Conservation (phyloP, 257 asterid species). For the Dorcoceras hygrometricum region DNA sequence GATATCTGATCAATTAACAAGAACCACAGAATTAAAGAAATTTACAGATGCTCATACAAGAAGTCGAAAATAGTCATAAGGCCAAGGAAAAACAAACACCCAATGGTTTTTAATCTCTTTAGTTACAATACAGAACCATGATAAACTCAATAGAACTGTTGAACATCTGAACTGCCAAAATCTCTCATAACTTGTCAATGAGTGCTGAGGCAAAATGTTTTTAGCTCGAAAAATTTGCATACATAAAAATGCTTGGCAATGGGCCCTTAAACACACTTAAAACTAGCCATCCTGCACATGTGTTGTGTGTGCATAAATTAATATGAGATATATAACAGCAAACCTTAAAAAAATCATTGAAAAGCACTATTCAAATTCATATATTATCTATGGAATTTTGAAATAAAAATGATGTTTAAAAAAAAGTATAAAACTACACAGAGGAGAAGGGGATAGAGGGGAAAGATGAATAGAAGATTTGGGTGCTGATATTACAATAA, state of each 20-base stretch:
- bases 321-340: too few species aligned
- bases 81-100: neutral
- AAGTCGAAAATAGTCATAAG: neutral
- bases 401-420: too few species aligned
- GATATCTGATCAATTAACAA: constrained; percentile 53
- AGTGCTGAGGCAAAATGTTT: too few species aligned
- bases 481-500: too few species aligned
- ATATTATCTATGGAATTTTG: too few species aligned
- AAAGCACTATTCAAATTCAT: too few species aligned
- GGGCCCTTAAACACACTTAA: neutral
- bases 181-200: neutral
- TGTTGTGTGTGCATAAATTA: too few species aligned
- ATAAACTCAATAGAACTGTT: neutral
- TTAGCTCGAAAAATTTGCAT: neutral
- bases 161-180: constrained; percentile 9
- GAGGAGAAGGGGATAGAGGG: too few species aligned
- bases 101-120: neutral
- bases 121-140: neutral
- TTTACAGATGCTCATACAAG: constrained; percentile 13
- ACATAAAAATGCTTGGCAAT: neutral
- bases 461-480: too few species aligned
- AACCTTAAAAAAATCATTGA: too few species aligned
- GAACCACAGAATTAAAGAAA: constrained; percentile 17
- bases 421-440: too few species aligned
- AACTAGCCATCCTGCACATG: too few species aligned